phyloP scores from a whole-genome alignment of 768 basidiomycete genomes.

The Nevesoporus exiguus region DNA sequence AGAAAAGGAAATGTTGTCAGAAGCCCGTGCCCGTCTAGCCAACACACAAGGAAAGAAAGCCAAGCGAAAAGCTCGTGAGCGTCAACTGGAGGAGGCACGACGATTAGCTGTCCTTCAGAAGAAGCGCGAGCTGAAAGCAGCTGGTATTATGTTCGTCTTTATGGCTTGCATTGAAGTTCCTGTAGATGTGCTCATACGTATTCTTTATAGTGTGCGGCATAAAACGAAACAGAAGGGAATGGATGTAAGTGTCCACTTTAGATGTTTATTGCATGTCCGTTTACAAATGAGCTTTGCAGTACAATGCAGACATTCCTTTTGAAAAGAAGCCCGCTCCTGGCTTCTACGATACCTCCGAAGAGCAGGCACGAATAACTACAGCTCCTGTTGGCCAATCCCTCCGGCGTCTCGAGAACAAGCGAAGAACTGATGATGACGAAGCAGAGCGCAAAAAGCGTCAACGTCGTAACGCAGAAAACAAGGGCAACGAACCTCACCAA shows the following conservation, averaged over 20 bases:
- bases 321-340: constrained; percentile 95
- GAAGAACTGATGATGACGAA: constrained; percentile 91
- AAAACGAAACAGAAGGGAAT: constrained; percentile 97
- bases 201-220: constrained; percentile 67
- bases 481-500: constrained; percentile 71
- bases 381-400: constrained; percentile 91
- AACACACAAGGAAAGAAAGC: constrained; percentile 99
- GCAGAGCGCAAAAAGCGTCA: constrained; percentile 90
- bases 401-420: constrained; percentile 92
- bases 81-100: constrained; percentile 94
- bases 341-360: constrained; percentile 96
- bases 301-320: constrained; percentile 97
- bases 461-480: constrained; percentile 57
- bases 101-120: constrained; percentile 94
- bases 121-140: constrained; percentile 95
- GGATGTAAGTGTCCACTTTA: constrained; percentile 61
- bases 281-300: constrained; percentile 43
- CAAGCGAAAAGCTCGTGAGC: constrained; percentile 96
- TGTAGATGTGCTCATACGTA: constrained; percentile 1
- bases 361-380: constrained; percentile 80
- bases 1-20: constrained; percentile 99
- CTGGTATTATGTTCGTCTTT: constrained; percentile 84
- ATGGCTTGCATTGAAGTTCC: background rate
- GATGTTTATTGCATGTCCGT: background rate
- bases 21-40: constrained; percentile 94